Evolutionary conservation across 441 rosid species (phyloP).

Genomic region (Syzygium syzygioides): DNA sequence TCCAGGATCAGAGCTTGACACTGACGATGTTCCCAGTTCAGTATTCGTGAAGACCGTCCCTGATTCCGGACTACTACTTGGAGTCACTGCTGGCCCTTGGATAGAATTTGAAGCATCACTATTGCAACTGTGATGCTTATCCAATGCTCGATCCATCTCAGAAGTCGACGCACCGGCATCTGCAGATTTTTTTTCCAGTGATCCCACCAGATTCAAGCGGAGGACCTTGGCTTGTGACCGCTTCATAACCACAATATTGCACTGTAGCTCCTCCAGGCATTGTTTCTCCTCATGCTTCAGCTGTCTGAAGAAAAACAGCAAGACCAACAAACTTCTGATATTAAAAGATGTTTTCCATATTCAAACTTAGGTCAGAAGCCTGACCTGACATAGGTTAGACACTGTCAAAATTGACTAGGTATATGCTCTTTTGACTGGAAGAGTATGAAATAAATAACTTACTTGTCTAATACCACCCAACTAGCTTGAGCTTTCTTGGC

Average conservation of each 20-base stretch:
- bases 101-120: conserved; percentile 43
- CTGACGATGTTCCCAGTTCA: conserved; percentile 92
- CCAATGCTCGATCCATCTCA: conserved; percentile 5
- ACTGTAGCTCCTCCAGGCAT: conserved; percentile 88
- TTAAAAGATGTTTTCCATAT: neutral
- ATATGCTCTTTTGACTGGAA: neutral
- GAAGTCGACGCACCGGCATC: conserved; percentile 25
- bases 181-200: conserved; percentile 42
- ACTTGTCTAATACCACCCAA: conserved; percentile 99
- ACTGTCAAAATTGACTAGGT: neutral
- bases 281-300: conserved; percentile 74
- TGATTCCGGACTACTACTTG: conserved; percentile 90
- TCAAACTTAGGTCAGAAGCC: neutral
- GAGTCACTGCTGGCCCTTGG: conserved; percentile 81
- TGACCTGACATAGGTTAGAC: neutral
- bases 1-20: conserved; percentile 92
- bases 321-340: neutral
- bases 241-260: conserved; percentile 94
- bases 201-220: conserved; percentile 85
- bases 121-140: neutral
- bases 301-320: conserved; percentile 43
- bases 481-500: conserved; percentile 71
- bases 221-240: conserved; percentile 83
- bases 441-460: conserved; percentile 14
- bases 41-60: conserved; percentile 88